Evolutionary conservation across 2,329 filamentous ascomycete genomes (phyloP), one percentile per base, ranked within the genome.

Genomic region (Colletotrichum sp.): DNA sequence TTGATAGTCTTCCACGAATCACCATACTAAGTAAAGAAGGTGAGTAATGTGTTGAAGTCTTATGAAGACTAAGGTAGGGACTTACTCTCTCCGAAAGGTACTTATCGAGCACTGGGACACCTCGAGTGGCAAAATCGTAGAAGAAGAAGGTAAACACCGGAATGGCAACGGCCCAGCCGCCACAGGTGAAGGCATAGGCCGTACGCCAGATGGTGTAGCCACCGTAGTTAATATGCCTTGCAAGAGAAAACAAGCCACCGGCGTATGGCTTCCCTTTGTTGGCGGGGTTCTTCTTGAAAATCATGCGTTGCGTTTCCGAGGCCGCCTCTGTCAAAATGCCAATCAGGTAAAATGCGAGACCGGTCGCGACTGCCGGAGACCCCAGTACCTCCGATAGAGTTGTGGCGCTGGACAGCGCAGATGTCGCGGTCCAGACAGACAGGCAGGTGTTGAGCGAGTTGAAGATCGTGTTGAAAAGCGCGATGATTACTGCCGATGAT

Each of bases 221-320:
- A 9, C 68, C 68, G 36, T 71, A 71, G 68, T 71, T 71, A 6
- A 71, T 65, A 21, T 71, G 68, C 18, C 68, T 36, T 16, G 68
- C 68, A 26, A 71, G 68, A 16, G 30, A 52, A 24, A 62, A 71
- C 30, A 71, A 36, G 9, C 68, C 68, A 21, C 58, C 68, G 7
- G 58, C 58, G 24, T 71, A 71, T 12, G 58, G 36, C 68, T 55
- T 71, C 14, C 68, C 68, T 38, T 71, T 71, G 34, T 62, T 63
- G 7, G 55, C 68, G 18, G 68, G 24, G 21, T 36, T 4, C 26
- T 32, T 48, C 28, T 71, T 71, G 68, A 71, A 71, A 28, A 24
- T 9, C 36, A n/a, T 71, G 14, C 68, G 56, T 59, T 71, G 68
- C 18, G 38, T 34, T 36, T 71, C 68, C 24, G 64, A 67, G 24